Evolutionary conservation across 331 rosid genomes (phyloP).

Genomic region (Rosa hybrid): DNA sequence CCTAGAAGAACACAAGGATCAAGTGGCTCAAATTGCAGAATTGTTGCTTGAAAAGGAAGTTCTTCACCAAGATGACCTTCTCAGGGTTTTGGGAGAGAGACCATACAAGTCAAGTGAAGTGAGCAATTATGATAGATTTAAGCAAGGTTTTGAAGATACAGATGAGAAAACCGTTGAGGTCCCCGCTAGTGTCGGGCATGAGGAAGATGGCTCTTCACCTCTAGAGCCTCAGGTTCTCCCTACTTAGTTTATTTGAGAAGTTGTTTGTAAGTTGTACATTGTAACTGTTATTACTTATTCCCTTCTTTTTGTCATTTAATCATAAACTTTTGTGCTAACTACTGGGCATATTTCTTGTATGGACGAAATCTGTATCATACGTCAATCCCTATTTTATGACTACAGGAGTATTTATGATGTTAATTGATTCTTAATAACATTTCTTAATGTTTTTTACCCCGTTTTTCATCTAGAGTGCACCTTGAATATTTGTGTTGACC

Average conservation of each 20-base stretch:
- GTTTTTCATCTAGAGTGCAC: neutral
- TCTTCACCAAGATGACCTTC: constrained; percentile 78
- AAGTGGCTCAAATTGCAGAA: constrained; percentile 75
- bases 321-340: neutral
- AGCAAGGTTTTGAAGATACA: constrained; percentile 54
- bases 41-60: constrained; percentile 87
- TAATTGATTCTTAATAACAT: neutral
- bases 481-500: too few species aligned
- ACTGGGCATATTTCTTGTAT: constrained; percentile 25
- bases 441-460: neutral
- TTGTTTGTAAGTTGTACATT: constrained; percentile 46
- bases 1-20: constrained; percentile 68
- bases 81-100: constrained; percentile 63
- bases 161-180: constrained; percentile 44
- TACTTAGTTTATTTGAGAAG: constrained; percentile 28
- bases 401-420: neutral
- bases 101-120: constrained; percentile 60
- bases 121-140: constrained; percentile 65
- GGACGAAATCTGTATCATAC: constrained; percentile 9
- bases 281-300: neutral
- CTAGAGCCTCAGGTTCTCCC: constrained; percentile 88
- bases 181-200: constrained; percentile 28
- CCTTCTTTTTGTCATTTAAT: neutral
- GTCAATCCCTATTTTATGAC: neutral
- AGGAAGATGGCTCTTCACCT: constrained; percentile 58